Evolutionary conservation across 2,329 filamentous ascomycete genomes (phyloP), one percentile per base, ranked within the genome.

Genomic region (Zelopaecilomyces penicillatus): DNA sequence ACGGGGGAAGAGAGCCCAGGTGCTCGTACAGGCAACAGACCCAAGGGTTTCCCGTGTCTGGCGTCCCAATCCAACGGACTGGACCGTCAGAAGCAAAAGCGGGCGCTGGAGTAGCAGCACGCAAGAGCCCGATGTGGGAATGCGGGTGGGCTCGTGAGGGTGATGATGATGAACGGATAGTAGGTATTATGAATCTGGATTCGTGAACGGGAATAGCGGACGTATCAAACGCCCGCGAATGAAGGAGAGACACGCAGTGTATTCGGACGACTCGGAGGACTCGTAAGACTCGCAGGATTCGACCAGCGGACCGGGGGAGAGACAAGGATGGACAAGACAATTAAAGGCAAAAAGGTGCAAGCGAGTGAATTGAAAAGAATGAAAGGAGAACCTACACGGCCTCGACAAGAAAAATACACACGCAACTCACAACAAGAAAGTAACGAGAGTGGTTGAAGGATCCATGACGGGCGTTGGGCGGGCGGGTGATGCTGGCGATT

Each of bases 391-490:
- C 46, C 19, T 2, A 19, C 19, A 19, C 19, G 19, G 19, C 19
- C 19, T 19, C 19, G 19, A 19, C 19, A 2, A 19, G 19, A 19
- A 19, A 19, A 19, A 19, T 3, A 19, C 19, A 19, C 19, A 19
- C 55, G 46, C 57, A 19, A 80, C 78, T 77, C 69, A 83, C 80
- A 83, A 64, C 65, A 80, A 73, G 61, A 85, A 85, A 49, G 82
- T 83, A 59, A 83, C 74, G 53, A 85, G 76, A 47, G 82, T 82
- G 26, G 80, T 83, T 36, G 71, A 71, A 43, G 76, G 76, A 63
- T 80, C 75, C 76, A 80, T 78, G 59, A 39, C 40, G 50, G 51
- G 47, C 43, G 35, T 43, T 26, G n/a, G 30, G 8, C 30, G 10
- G 34, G 45, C 32, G 37, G 35, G 37, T 30, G 9, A 32, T 37